Evolutionary conservation across 2,329 filamentous ascomycete genomes (phyloP), one percentile per base, ranked within the genome.

Genomic region (Hypoxylon sp.): DNA sequence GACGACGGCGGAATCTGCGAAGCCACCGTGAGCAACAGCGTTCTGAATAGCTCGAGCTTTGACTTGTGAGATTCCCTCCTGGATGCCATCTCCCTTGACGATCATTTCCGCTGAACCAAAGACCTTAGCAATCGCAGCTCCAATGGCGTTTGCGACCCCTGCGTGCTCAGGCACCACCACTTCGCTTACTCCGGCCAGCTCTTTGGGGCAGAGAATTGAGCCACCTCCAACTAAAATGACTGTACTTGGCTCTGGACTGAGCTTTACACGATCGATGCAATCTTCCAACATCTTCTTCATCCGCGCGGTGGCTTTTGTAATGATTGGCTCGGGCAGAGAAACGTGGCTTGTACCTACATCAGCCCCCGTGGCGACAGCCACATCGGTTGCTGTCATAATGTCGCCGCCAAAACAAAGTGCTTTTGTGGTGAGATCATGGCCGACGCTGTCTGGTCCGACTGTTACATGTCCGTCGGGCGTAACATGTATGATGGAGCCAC

Each of bases 161-260:
- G 85, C 84, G 78, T 83, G 87, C 29, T 82, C 77, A 0, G 86
- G 86, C 63, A 84, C 86, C 47, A 87, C 77, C 1, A 89, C 84
- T 29, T 78, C 79, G 63, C 83, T 85, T 11, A 86, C 87, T 0
- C 87, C 87, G 19, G 78, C 77, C 1, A 90, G 80, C 11, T 81
- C 74, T 29, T 85, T 80, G 0, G 87, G 87, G 0, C 85, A 83
- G 44, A 90, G 81, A 13, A 89, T 80, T 1, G 87, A 85, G 10
- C 88, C 88, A 0, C 88, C 88, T 8, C 88, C 88, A 0, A 90
- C 88, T 0, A 90, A 82, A 0, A 90, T 75, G 1, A 90, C 87
- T 0, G 85, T 83, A 1, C 88, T 70, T 19, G 87, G 83, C 10
- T 84, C 83, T 0, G 86, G 84, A 0, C 86, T 87, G 0, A 85